A percentile compares a stretch with the other conserved stretches of the same genome.
These are phyloP conservation scores for Angomonas deanei DNA, from an alignment of 208 protist genomes.

Conservation along the genomic window DNA sequence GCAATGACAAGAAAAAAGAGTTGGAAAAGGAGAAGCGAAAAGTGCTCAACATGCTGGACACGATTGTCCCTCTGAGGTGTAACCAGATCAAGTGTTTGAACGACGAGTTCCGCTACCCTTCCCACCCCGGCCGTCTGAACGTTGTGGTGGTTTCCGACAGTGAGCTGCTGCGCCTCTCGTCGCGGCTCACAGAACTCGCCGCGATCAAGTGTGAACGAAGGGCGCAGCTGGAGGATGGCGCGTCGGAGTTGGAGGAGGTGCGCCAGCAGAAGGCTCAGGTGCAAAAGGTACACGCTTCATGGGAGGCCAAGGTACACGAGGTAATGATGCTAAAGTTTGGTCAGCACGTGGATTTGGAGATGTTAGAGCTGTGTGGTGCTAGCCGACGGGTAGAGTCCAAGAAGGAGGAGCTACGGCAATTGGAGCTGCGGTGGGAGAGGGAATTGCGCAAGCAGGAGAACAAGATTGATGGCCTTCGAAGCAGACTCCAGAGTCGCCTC, in stretches of 20 bases:
- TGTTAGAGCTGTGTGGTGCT: slow-evolving; percentile 81
- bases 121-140: slow-evolving; percentile 35
- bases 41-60: slow-evolving; percentile 94
- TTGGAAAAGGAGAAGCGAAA: slow-evolving; percentile 93
- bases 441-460: slow-evolving; percentile 60
- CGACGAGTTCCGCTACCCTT: slow-evolving; percentile 28
- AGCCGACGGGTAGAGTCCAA: slow-evolving; percentile 86
- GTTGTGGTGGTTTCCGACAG: slow-evolving; percentile 77
- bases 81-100: slow-evolving; percentile 76
- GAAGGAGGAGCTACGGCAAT: slow-evolving; percentile 81
- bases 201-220: slow-evolving; percentile 63
- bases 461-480: slow-evolving; percentile 59
- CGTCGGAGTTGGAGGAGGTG: slow-evolving; percentile 52
- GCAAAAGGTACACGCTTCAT: slow-evolving; percentile 60
- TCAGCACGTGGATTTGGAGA: slow-evolving; percentile 89
- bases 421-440: slow-evolving; percentile 75
- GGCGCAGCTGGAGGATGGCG: slow-evolving; percentile 45
- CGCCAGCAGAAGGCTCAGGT: slow-evolving; percentile 65
- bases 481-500: slow-evolving; percentile 53
- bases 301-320: slow-evolving; percentile 87
- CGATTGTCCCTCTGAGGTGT: slow-evolving; percentile 83
- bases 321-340: slow-evolving; percentile 96
- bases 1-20: slow-evolving; percentile 72
- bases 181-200: slow-evolving; percentile 74
- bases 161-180: slow-evolving; percentile 51